Percentiles rank a stretch among this genome's conserved stretches.
phyloP scores from a whole-genome alignment of 345 rosid genomes.

The Syzygium aromaticum region DNA sequence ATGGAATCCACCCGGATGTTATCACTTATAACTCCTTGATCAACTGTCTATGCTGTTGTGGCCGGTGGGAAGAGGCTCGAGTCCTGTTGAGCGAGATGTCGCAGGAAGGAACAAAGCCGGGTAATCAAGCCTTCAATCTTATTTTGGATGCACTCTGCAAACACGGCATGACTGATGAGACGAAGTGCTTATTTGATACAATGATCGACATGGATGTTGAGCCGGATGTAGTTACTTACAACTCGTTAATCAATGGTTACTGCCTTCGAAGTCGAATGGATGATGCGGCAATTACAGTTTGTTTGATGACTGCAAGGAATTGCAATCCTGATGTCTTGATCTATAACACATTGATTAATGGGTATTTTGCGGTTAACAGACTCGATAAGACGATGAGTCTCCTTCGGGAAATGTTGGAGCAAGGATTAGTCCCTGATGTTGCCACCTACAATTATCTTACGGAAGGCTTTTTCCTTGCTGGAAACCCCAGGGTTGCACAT shows the following conservation, averaged over 20 bases:
- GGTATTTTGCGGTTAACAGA: neutral
- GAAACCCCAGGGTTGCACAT: neutral
- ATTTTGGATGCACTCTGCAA: neutral
- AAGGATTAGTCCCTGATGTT: slow-evolving; percentile 3
- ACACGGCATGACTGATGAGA: neutral
- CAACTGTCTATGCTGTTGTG: neutral
- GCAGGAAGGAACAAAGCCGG: neutral
- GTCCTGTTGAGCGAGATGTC: neutral
- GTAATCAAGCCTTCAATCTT: neutral
- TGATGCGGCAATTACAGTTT: neutral
- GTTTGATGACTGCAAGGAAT: slow-evolving; percentile 2
- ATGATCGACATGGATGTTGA: neutral
- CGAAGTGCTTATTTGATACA: neutral
- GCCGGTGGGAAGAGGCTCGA: neutral
- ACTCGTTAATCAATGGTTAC: neutral
- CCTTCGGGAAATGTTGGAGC: neutral
- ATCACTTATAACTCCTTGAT: neutral
- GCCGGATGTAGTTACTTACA: neutral
- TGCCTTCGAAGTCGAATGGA: slow-evolving; percentile 2
- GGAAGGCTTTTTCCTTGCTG: neutral
- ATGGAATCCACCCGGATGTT: neutral
- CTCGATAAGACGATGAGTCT: neutral
- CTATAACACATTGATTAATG: neutral
- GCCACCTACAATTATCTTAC: slow-evolving; percentile 1
- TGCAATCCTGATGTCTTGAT: neutral